Percentiles rank a stretch among this genome's conserved stretches.
These are phyloP conservation scores for Kodamaea ohmeri DNA, from an alignment of 1,139 yeast genomes.

Conservation along the genomic window DNA sequence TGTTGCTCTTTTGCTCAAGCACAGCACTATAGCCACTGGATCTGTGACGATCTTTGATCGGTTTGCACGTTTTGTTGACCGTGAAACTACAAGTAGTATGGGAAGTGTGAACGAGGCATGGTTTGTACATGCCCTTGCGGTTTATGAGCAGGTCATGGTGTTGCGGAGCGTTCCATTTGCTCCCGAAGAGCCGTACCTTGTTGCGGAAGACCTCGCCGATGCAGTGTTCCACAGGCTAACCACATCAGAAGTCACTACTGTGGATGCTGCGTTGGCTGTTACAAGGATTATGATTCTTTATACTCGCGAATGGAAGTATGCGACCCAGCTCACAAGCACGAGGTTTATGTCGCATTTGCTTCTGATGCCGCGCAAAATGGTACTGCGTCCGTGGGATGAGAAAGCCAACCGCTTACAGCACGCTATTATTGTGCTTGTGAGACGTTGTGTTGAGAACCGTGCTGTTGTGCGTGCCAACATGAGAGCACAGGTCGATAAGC, in stretches of 20 bases:
- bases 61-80: constrained; percentile 37
- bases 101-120: constrained; percentile 39
- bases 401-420: constrained; percentile 12
- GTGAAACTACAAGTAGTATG: constrained; percentile 29
- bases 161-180: constrained; percentile 13
- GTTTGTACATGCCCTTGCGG: constrained; percentile 49
- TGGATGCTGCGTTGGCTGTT: constrained; percentile 40
- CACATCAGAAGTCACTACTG: constrained; percentile 18
- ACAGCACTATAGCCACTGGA: constrained; percentile 10
- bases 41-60: constrained; percentile 21
- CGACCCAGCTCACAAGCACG: constrained; percentile 43
- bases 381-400: constrained; percentile 14
- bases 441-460: constrained; percentile 69
- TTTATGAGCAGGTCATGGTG: constrained; percentile 49
- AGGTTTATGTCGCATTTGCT: constrained; percentile 27
- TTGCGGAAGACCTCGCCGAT: constrained; percentile 31
- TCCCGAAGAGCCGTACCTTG: constrained; percentile 9
- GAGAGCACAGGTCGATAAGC: constrained; percentile 36
- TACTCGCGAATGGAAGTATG: constrained; percentile 43
- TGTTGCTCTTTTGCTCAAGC: constrained; percentile 11
- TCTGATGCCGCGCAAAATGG: constrained; percentile 8
- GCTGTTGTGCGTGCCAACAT: constrained; percentile 46
- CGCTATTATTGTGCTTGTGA: constrained; percentile 43
- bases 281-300: constrained; percentile 53
- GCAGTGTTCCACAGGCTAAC: constrained; percentile 41